phyloP scores from a whole-genome alignment of 441 rosid genomes.

The Populus hybrid region DNA sequence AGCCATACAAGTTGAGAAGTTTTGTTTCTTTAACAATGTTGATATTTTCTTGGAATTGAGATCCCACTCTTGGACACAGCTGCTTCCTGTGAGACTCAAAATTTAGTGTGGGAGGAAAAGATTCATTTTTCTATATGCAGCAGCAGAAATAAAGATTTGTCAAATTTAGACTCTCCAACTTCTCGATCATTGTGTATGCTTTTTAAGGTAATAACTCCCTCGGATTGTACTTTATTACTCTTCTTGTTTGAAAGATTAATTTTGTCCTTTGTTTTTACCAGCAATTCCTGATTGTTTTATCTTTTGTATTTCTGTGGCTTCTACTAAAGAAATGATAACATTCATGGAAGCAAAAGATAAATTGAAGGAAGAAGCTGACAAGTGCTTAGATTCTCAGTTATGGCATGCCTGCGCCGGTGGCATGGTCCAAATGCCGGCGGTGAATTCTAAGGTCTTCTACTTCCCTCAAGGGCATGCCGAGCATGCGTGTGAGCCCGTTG shows the following conservation, averaged over 20 bases:
- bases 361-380: conserved; percentile 43
- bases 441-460: conserved; percentile 73
- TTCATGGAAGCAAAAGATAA: conserved; percentile 43
- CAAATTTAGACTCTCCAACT: neutral
- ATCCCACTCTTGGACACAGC: neutral
- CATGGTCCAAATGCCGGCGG: conserved; percentile 87
- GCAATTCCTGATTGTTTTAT: neutral
- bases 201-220: conserved; percentile 21
- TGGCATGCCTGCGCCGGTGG: conserved; percentile 80
- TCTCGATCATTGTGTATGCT: conserved; percentile 2
- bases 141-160: neutral
- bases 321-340: conserved; percentile 24
- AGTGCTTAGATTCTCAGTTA: conserved; percentile 17
- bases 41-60: no score
- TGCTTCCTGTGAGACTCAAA: neutral
- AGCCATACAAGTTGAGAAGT: no score
- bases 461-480: conserved; percentile 98
- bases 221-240: neutral
- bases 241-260: conserved; percentile 27
- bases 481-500: conserved; percentile 57
- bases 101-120: neutral
- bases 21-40: no score
- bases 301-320: neutral
- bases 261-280: neutral
- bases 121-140: neutral